Conservation (phyloP, 192 early-diverging fungal genomes). For the Backusella liffmaniae region DNA sequence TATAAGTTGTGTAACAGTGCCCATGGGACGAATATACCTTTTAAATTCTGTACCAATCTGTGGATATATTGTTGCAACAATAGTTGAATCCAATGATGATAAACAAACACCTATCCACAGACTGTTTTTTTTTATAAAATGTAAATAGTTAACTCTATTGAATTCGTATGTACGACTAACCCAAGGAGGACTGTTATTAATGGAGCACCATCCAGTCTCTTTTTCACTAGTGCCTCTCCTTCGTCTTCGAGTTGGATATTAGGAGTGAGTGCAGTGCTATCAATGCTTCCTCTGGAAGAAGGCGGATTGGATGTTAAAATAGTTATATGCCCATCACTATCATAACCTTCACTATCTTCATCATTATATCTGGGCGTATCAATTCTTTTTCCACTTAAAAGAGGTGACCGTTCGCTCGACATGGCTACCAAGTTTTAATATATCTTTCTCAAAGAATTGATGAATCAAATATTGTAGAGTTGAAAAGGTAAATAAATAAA, state of each 20-base stretch:
- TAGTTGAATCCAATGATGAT: slow-evolving; percentile 31
- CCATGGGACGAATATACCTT: slow-evolving; percentile 1
- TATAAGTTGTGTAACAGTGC: not conserved
- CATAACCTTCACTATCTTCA: not conserved
- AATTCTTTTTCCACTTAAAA: not conserved
- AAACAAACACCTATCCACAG: slow-evolving; percentile 34
- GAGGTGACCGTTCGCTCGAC: not conserved
- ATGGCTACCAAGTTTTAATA: not conserved
- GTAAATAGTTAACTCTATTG: not conserved
- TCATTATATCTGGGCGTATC: not conserved
- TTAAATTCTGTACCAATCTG: slow-evolving; percentile 39
- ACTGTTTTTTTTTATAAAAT: slow-evolving; percentile 5
- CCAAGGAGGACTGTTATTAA: slow-evolving; percentile 15
- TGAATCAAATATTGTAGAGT: not conserved
- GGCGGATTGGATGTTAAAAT: not conserved
- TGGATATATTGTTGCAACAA: slow-evolving; percentile 34
- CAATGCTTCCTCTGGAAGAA: not conserved
- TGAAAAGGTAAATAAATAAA: not conserved
- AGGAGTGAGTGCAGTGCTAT: not conserved
- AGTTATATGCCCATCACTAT: not conserved
- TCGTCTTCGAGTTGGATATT: not conserved
- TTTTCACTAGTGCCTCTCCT: slow-evolving; percentile 7
- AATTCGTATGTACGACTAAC: not conserved
- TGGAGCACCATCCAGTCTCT: slow-evolving; percentile 15
- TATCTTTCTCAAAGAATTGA: no score